Conservation (phyloP, 176 grass and related monocot species). For the Carex pumila region DNA sequence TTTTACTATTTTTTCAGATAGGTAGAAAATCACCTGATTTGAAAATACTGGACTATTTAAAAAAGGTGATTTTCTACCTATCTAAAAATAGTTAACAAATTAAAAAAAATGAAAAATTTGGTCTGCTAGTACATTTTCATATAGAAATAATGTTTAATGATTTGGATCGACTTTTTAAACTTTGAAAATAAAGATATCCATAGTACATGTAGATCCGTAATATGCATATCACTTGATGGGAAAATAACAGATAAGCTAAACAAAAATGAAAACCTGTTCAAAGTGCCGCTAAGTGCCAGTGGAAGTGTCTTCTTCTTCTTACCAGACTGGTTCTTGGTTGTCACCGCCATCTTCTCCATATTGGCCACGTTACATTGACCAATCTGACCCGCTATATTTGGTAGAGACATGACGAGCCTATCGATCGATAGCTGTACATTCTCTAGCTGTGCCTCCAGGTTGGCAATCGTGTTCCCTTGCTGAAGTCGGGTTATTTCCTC, state of each 20-base stretch:
- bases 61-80: no score
- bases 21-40: no score
- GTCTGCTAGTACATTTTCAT: no score
- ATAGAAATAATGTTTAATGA: no score
- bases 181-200: no score
- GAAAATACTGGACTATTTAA: no score
- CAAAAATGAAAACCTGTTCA: conserved; percentile 12
- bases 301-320: conserved; percentile 81
- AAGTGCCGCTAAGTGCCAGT: conserved; percentile 47
- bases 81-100: no score
- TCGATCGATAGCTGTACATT: conserved; percentile 89
- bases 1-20: no score
- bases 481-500: conserved; percentile 82
- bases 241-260: not conserved
- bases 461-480: conserved; percentile 85
- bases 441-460: conserved; percentile 75
- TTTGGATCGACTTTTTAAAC: no score
- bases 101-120: no score
- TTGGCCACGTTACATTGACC: conserved; percentile 15
- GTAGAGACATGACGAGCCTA: conserved; percentile 90
- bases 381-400: conserved; percentile 38
- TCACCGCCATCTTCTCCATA: not conserved
- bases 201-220: no score
- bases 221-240: no score
- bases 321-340: conserved; percentile 43